phyloP scores from a whole-genome alignment of 2,329 filamentous ascomycete genomes.

The Harringtonia aguacate region DNA sequence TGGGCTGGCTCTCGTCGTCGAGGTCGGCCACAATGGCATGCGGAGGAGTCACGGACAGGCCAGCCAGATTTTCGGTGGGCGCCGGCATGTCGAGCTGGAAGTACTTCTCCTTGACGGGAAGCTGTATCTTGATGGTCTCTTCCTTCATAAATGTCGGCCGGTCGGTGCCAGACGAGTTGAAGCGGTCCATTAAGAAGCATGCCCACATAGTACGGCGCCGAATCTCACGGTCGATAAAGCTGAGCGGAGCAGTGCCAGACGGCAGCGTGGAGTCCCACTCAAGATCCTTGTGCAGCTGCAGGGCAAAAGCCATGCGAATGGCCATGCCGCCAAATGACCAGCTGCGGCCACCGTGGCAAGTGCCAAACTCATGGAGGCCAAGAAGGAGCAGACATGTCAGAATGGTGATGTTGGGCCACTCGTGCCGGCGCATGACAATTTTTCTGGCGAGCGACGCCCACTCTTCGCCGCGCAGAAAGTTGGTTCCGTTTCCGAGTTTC shows the following conservation, averaged over 20 bases:
- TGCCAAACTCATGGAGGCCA: slow-evolving; percentile 91
- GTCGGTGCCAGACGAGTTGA: slow-evolving; percentile 92
- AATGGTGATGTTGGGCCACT: slow-evolving; percentile 93
- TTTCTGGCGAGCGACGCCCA: slow-evolving; percentile 84
- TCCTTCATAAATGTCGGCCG: slow-evolving; percentile 85
- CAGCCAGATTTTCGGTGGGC: slow-evolving; percentile 72
- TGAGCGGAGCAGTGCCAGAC: slow-evolving; percentile 56
- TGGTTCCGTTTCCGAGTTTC: slow-evolving; percentile 53
- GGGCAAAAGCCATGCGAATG: slow-evolving; percentile 90
- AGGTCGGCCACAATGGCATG: slow-evolving; percentile 49
- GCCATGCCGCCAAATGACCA: slow-evolving; percentile 95
- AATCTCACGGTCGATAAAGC: slow-evolving; percentile 89
- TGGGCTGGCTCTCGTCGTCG: slow-evolving; percentile 51
- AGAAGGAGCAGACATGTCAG: slow-evolving; percentile 82
- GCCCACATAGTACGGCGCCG: slow-evolving; percentile 94
- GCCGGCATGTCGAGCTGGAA: slow-evolving; percentile 89
- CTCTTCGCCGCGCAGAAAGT: slow-evolving; percentile 79
- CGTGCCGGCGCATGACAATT: slow-evolving; percentile 79
- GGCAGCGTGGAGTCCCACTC: slow-evolving; percentile 66
- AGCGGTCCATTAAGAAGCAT: slow-evolving; percentile 93
- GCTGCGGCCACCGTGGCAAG: slow-evolving; percentile 88
- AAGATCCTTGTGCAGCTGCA: slow-evolving; percentile 86
- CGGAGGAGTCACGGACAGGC: slow-evolving; percentile 20
- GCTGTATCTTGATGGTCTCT: slow-evolving; percentile 76
- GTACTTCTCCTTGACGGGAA: slow-evolving; percentile 82